phyloP scores from a whole-genome alignment of 208 protist species.

The Leishmania turanica region DNA sequence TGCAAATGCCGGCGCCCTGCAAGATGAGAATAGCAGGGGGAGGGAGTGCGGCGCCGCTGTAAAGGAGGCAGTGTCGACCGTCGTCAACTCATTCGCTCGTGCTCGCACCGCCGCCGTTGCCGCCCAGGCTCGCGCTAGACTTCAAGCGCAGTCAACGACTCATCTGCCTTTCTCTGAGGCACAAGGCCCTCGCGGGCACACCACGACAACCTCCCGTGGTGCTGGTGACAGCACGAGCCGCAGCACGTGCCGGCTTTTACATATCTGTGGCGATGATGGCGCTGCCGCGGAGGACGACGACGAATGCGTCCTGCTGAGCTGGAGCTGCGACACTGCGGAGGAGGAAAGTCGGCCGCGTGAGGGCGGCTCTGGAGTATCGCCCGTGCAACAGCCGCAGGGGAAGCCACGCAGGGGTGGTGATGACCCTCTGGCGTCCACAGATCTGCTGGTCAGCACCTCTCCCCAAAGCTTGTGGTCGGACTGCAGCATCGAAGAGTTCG shows the following conservation, averaged over 20 bases:
- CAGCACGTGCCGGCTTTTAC: background rate
- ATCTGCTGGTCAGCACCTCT: background rate
- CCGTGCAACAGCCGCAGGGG: background rate
- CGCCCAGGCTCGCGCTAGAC: background rate
- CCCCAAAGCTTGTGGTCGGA: background rate
- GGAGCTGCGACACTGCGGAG: slow-evolving; percentile 14
- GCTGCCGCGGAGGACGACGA: slow-evolving; percentile 6
- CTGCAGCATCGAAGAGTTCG: slow-evolving; percentile 2
- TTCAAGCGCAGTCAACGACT: background rate
- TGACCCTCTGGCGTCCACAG: background rate
- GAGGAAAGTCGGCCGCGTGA: background rate
- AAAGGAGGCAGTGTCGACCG: background rate
- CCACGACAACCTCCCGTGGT: background rate
- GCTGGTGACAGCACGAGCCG: background rate
- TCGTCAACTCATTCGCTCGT: background rate
- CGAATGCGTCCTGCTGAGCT: slow-evolving; percentile 18
- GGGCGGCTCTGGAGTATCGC: background rate
- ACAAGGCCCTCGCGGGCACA: background rate
- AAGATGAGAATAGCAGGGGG: background rate
- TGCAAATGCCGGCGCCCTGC: background rate
- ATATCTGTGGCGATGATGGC: background rate
- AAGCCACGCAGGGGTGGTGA: background rate
- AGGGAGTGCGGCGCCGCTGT: background rate
- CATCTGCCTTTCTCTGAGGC: background rate
- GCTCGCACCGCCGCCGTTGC: background rate